Evolutionary conservation across 176 grass and related monocot species (phyloP), one percentile per base, ranked within the genome.

Genomic region (Pharus latifolius): DNA sequence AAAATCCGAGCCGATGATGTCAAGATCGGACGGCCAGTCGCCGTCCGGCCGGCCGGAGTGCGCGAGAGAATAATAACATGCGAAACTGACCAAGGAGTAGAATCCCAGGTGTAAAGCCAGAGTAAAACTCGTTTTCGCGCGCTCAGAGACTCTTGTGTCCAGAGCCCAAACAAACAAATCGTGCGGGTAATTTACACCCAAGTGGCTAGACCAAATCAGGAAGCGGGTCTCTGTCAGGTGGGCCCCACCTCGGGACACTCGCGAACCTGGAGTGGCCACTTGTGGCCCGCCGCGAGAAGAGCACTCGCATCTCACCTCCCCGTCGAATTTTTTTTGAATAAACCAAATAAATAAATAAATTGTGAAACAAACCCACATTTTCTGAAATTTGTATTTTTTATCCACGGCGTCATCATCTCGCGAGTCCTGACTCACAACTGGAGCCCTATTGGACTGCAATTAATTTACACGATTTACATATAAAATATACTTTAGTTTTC

Each of bases 41-140:
- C 81, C 56, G 62, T 82, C 28, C 76, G 65, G 71, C 13, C 80
- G 74, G 78, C 54, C 81, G 35, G 56, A 65, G 26, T 74, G 77
- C 40, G 72, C 75, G 20, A n/a, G 75, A 83, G 29, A 73, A 71
- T 48, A 73, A 83, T 17, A 80, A 71, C 25, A 60, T 73, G 71
- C 76, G 70, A 32, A 56, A 58, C 29, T 56, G 38, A 17, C 82
- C 61, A 85, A 65, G 54, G 13, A 61, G 61, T 3, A 29, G 6
- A 14, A 11, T 7, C 2, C 8, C 10, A 15, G 1, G 34, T 15
- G 4, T 10, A 25, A 19, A 14, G 44, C 8, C 10, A 10, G 0
- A 37, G 16, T 38, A 26, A 40, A 11, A 23, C 10, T 43, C 11
- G 60, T 22, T 11, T 14, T n/a, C n/a, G n/a, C 2, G 12, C 20